A percentile compares a stretch with the other conserved stretches of the same genome.
phyloP scores from a whole-genome alignment of 768 basidiomycete genomes.

The Boletus subparvulus region DNA sequence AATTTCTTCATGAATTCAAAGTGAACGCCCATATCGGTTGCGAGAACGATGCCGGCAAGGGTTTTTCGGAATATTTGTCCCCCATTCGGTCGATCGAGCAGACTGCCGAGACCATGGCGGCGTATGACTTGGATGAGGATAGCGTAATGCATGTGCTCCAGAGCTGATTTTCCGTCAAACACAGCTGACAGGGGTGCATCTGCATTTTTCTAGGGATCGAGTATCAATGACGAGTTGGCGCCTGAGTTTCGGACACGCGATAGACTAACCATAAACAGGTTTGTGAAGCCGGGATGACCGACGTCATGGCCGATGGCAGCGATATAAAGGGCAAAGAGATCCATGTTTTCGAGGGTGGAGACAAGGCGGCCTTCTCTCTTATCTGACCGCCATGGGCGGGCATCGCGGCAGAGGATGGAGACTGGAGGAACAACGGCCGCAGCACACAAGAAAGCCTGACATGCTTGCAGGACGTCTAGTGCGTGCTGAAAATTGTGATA shows the following conservation, averaged over 20 bases:
- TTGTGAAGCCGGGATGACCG: slow-evolving; percentile 93
- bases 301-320: slow-evolving; percentile 98
- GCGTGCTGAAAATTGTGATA: slow-evolving; percentile 99
- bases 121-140: slow-evolving; percentile 79
- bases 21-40: slow-evolving; percentile 95
- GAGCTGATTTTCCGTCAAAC: slow-evolving; percentile 84
- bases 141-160: slow-evolving; percentile 90
- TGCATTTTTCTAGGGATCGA: slow-evolving; percentile 77
- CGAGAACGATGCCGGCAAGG: slow-evolving; percentile 79
- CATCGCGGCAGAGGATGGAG: slow-evolving; percentile 49
- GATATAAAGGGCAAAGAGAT: slow-evolving; percentile 82
- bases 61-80: slow-evolving; percentile 63
- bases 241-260: neutral
- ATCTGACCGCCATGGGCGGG: slow-evolving; percentile 37
- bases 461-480: slow-evolving; percentile 92
- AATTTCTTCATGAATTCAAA: slow-evolving; percentile 78
- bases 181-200: slow-evolving; percentile 83
- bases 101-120: slow-evolving; percentile 67
- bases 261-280: slow-evolving; percentile 83
- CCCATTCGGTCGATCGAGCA: slow-evolving; percentile 56
- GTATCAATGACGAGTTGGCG: slow-evolving; percentile 1
- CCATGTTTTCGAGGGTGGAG: slow-evolving; percentile 55
- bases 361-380: slow-evolving; percentile 37
- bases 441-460: slow-evolving; percentile 77
- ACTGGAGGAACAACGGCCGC: slow-evolving; percentile 83